These are phyloP conservation scores for Saturnispora diversa DNA, from an alignment of 805 yeast species.

Conservation along the genomic window DNA sequence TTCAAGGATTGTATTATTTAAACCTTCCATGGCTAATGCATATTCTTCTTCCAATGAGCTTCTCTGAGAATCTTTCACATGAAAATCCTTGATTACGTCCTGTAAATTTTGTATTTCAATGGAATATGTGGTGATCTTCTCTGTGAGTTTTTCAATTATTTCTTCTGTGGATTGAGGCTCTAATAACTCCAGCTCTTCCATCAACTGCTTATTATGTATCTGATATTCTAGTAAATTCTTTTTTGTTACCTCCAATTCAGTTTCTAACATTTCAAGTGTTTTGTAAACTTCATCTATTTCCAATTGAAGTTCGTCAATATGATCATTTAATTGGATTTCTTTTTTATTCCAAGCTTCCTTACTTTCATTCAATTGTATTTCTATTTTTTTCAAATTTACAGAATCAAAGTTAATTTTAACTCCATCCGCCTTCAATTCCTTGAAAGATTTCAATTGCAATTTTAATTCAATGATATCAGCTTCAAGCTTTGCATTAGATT, in stretches of 20 bases:
- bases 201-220: background rate
- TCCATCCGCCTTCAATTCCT: slow-evolving; percentile 23
- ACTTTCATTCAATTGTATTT: background rate
- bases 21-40: slow-evolving; percentile 35
- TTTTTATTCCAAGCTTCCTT: slow-evolving; percentile 24
- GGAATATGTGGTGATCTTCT: slow-evolving; percentile 30
- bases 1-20: slow-evolving; percentile 31
- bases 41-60: slow-evolving; percentile 40
- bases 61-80: slow-evolving; percentile 31
- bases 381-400: slow-evolving; percentile 23
- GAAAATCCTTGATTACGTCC: slow-evolving; percentile 21
- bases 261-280: background rate
- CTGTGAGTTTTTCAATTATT: slow-evolving; percentile 12
- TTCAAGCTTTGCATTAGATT: slow-evolving; percentile 26
- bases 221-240: background rate
- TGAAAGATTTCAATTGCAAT: slow-evolving; percentile 27
- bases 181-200: slow-evolving; percentile 14
- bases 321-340: slow-evolving; percentile 3
- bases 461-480: slow-evolving; percentile 21
- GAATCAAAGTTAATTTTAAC: slow-evolving; percentile 21
- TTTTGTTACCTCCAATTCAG: background rate
- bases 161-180: slow-evolving; percentile 10
- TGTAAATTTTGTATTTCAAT: slow-evolving; percentile 3
- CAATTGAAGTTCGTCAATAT: slow-evolving; percentile 21
- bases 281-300: slow-evolving; percentile 9